Conservation (phyloP, 2,329 filamentous ascomycete species). For the Botrytis aclada region DNA sequence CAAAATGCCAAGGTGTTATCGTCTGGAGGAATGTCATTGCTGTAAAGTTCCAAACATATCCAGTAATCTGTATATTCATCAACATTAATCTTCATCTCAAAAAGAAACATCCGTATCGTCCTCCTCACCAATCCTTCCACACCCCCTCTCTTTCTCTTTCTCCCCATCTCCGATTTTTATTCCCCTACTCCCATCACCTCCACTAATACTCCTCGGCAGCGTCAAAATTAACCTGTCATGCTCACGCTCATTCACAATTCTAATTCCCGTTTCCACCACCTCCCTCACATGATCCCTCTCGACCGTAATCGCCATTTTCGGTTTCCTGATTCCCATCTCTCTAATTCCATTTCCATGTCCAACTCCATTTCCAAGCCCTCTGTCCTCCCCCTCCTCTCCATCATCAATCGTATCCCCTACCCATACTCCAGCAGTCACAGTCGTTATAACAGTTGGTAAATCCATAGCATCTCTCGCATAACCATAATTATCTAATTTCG, state of each 20-base stretch:
- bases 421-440: neutral
- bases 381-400: neutral
- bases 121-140: neutral
- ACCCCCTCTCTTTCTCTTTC: no score
- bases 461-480: neutral
- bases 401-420: neutral
- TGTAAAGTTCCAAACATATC: fast-evolving
- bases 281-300: slow-evolving; percentile 9
- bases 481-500: neutral
- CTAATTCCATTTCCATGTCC: neutral
- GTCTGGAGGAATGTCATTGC: neutral
- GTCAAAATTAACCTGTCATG: neutral
- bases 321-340: neutral
- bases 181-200: neutral
- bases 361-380: neutral
- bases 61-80: neutral
- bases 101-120: neutral
- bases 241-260: neutral
- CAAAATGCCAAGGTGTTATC: fast-evolving
- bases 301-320: slow-evolving; percentile 4
- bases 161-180: neutral
- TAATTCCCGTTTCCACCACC: neutral
- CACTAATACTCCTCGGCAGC: neutral
- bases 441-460: neutral
- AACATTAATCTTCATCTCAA: neutral